phyloP scores from a whole-genome alignment of 1,139 yeast species.

The Nadsonia commutata region DNA sequence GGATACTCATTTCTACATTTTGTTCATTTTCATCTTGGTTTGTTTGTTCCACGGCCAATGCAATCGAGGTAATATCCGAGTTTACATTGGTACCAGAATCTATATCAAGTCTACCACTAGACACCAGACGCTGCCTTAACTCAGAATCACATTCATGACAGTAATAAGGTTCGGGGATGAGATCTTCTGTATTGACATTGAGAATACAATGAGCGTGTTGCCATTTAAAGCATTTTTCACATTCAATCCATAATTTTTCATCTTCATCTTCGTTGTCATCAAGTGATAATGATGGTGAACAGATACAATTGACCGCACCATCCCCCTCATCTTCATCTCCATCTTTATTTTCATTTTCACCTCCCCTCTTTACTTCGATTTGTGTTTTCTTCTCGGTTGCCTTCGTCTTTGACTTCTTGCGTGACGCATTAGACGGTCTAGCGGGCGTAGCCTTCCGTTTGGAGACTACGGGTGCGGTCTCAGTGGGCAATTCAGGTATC shows the following conservation, averaged over 20 bases:
- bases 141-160: constrained; percentile 34
- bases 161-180: constrained; percentile 32
- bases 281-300: constrained; percentile 31
- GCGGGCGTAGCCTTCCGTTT: too few species aligned
- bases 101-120: too few species aligned
- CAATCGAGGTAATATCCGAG: constrained; percentile 6
- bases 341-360: constrained; percentile 5
- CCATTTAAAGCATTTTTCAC: constrained; percentile 72
- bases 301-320: constrained; percentile 50
- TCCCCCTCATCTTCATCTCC: constrained; percentile 24
- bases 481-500: too few species aligned
- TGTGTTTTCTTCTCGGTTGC: too few species aligned
- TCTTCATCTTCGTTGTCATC: constrained; percentile 44
- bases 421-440: too few species aligned
- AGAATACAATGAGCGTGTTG: constrained; percentile 71
- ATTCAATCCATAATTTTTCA: constrained; percentile 63
- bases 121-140: background rate
- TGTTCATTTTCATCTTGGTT: constrained; percentile 4
- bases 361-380: too few species aligned
- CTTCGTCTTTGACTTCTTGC: too few species aligned
- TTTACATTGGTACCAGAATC: too few species aligned
- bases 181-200: constrained; percentile 27
- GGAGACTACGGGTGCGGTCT: too few species aligned
- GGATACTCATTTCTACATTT: constrained; percentile 9
- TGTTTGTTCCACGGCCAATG: background rate